phyloP scores from a whole-genome alignment of 257 asterid genomes.

The Prunella vulgaris region DNA sequence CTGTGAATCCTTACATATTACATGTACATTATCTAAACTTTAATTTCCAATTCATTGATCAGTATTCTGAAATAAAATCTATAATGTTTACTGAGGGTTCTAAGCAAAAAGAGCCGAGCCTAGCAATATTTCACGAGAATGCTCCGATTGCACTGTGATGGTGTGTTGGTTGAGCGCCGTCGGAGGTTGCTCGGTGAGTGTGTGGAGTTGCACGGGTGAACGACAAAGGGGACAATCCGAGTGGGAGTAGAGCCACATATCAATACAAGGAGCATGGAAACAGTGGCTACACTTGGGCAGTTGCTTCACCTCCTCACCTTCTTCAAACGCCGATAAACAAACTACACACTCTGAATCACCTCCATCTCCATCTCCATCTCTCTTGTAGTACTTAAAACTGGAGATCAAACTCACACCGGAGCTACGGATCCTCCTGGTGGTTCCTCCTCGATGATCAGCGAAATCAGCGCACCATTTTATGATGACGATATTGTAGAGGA shows the following conservation, averaged over 20 bases:
- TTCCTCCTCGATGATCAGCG: neutral
- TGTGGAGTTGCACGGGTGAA: constrained; percentile 15
- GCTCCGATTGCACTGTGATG: constrained; percentile 12
- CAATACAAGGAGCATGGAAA: constrained; percentile 73
- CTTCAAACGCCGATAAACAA: constrained; percentile 61
- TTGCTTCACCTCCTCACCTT: constrained; percentile 58
- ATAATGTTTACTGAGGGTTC: neutral
- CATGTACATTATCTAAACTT: neutral
- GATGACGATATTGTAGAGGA: constrained; percentile 38
- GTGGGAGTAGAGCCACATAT: constrained; percentile 74
- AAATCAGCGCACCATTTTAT: constrained; percentile 32
- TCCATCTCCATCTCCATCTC: constrained; percentile 29
- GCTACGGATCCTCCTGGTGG: neutral
- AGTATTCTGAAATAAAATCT: neutral
- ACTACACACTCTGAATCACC: constrained; percentile 49
- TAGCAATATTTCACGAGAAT: constrained; percentile 30
- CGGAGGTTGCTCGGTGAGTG: neutral
- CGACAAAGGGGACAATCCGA: constrained; percentile 75
- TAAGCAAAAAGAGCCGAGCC: constrained; percentile 21
- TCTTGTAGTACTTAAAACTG: constrained; percentile 63
- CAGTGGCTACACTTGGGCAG: constrained; percentile 56
- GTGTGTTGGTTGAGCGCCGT: neutral
- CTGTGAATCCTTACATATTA: neutral
- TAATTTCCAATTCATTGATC: neutral
- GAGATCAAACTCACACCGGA: constrained; percentile 20